Percentiles rank a stretch among this genome's conserved stretches.
Conservation (phyloP, 257 asterid genomes). For the Nicotiana sylvestris region DNA sequence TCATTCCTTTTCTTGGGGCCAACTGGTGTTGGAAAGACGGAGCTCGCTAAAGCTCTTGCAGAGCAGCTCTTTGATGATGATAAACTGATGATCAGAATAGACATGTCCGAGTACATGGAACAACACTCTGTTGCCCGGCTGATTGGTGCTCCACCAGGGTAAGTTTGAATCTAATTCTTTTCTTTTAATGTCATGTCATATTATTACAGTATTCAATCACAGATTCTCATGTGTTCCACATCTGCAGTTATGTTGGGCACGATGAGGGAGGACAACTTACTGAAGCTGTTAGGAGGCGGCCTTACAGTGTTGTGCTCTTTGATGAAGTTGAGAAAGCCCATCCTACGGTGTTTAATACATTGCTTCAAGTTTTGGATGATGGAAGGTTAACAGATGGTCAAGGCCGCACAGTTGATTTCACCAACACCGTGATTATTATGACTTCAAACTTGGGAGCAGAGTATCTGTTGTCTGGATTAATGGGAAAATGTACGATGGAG, state of each 20-base stretch:
- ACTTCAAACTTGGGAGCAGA: conserved; percentile 94
- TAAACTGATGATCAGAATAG: conserved; percentile 64
- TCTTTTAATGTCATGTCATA: too few species aligned
- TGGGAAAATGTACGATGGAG: conserved; percentile 66
- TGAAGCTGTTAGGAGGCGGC: conserved; percentile 82
- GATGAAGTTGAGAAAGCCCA: conserved; percentile 96
- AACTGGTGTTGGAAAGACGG: conserved; percentile 94
- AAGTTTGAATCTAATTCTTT: conserved; percentile 11
- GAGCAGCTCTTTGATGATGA: conserved; percentile 90
- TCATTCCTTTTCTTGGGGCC: conserved; percentile 93
- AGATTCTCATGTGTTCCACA: not conserved
- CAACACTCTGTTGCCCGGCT: conserved; percentile 86
- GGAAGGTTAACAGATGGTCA: conserved; percentile 93
- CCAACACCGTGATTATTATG: conserved; percentile 76
- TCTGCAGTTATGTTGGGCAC: conserved; percentile 69
- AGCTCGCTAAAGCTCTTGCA: conserved; percentile 86
- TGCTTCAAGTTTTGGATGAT: conserved; percentile 84
- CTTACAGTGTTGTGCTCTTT: conserved; percentile 72
- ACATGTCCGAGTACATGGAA: conserved; percentile 97
- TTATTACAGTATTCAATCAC: not conserved
- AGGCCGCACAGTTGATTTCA: conserved; percentile 84
- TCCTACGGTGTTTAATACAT: conserved; percentile 59
- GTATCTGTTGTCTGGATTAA: conserved; percentile 54
- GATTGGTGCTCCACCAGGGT: conserved; percentile 98
- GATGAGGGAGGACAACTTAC: conserved; percentile 96